Percentiles rank a stretch among this genome's conserved stretches.
phyloP scores from a whole-genome alignment of 1,139 yeast genomes.

The Yamadazyma blattariae region DNA sequence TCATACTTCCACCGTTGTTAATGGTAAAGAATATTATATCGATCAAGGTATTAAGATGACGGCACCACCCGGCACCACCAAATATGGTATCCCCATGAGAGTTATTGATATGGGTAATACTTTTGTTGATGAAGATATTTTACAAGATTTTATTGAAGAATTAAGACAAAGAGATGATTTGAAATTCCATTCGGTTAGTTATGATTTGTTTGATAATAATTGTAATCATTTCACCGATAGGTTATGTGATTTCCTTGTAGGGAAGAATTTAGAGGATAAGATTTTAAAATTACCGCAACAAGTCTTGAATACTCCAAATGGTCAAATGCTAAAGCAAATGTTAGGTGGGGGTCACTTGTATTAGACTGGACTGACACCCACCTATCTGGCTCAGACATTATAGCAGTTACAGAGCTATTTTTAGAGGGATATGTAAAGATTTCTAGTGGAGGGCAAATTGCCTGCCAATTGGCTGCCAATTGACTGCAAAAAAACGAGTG shows the following conservation, averaged over 20 bases:
- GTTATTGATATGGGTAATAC: slow-evolving; percentile 56
- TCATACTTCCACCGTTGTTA: slow-evolving; percentile 63
- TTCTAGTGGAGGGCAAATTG: no score
- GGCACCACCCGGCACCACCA: slow-evolving; percentile 48
- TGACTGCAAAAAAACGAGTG: no score
- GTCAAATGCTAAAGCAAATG: slow-evolving; percentile 40
- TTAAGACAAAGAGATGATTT: slow-evolving; percentile 35
- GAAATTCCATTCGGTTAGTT: slow-evolving; percentile 46
- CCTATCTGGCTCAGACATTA: no score
- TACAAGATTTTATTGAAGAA: slow-evolving; percentile 52
- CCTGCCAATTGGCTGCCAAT: no score
- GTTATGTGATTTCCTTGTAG: slow-evolving; percentile 57
- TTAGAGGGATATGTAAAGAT: no score
- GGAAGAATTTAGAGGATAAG: slow-evolving; percentile 45
- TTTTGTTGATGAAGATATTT: slow-evolving; percentile 47
- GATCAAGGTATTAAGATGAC: slow-evolving; percentile 56
- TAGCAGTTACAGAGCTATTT: background rate
- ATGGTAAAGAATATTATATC: slow-evolving; percentile 54
- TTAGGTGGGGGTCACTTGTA: slow-evolving; percentile 22
- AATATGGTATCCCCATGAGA: slow-evolving; percentile 58
- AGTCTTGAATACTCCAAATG: slow-evolving; percentile 61
- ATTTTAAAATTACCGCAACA: slow-evolving; percentile 54
- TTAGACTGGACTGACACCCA: no score
- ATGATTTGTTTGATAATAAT: slow-evolving; percentile 63
- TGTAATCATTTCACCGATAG: slow-evolving; percentile 69